Percentiles rank a stretch among this genome's conserved stretches.
Evolutionary conservation across 345 rosid species (phyloP).

Genomic region (thale cress (Arabidopsis thaliana)): TAIR10.1 NC_003074.8:280001-280500

Average conservation of each 20-base stretch:
- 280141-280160: slow-evolving; percentile 94
- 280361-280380: slow-evolving; percentile 29
- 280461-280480: slow-evolving; percentile 97
- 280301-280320: slow-evolving; percentile 64
- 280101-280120: slow-evolving; percentile 94
- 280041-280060: slow-evolving; percentile 89
- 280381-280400: slow-evolving; percentile 29
- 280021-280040: slow-evolving; percentile 59
- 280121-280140: slow-evolving; percentile 95
- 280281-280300: slow-evolving; percentile 95
- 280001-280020: slow-evolving; percentile 38
- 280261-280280: slow-evolving; percentile 92
- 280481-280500: slow-evolving; percentile 99
- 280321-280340: not conserved
- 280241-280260: slow-evolving; percentile 96
- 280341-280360: slow-evolving; percentile 9
- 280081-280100: slow-evolving; percentile 87
- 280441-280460: slow-evolving; percentile 95
- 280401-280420: slow-evolving; percentile 87
- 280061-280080: slow-evolving; percentile 84
- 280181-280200: slow-evolving; percentile 96
- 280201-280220: slow-evolving; percentile 95
- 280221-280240: slow-evolving; percentile 98
- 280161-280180: slow-evolving; percentile 99
- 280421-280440: slow-evolving; percentile 96